Evolutionary conservation across 331 rosid species (phyloP).

Genomic region (Prunus yedoensis): DNA sequence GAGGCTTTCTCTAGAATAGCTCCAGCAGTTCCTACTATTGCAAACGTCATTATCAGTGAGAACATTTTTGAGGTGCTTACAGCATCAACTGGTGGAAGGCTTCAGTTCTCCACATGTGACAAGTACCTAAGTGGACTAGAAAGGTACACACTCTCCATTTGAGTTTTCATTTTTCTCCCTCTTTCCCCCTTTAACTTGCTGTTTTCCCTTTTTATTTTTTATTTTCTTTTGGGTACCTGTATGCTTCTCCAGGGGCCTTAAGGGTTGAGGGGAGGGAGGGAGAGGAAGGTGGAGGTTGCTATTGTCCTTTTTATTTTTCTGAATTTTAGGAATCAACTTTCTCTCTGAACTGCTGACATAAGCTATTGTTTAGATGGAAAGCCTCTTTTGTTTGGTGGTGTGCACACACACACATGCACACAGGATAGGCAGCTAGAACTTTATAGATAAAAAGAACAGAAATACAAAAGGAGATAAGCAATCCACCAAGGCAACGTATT

Average conservation of each 20-base stretch:
- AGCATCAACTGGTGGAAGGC: conserved; percentile 64
- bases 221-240: neutral
- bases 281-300: neutral
- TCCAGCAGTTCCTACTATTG: conserved; percentile 85
- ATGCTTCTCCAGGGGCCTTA: neutral
- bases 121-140: conserved; percentile 78
- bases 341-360: neutral
- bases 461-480: neutral
- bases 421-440: neutral
- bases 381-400: neutral
- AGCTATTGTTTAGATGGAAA: neutral
- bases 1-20: conserved; percentile 97
- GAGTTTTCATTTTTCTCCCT: neutral
- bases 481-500: neutral
- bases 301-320: too few relatives aligned
- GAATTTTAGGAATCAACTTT: neutral
- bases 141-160: conserved; percentile 44
- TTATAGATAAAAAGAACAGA: neutral
- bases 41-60: conserved; percentile 73
- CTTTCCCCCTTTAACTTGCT: neutral
- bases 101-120: conserved; percentile 71
- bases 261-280: neutral
- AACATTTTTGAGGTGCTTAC: conserved; percentile 79
- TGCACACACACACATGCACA: neutral
- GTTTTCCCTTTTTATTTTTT: neutral